These are phyloP conservation scores for Kodamaea fungicola DNA, from an alignment of 1,139 yeast genomes.

Conservation along the genomic window DNA sequence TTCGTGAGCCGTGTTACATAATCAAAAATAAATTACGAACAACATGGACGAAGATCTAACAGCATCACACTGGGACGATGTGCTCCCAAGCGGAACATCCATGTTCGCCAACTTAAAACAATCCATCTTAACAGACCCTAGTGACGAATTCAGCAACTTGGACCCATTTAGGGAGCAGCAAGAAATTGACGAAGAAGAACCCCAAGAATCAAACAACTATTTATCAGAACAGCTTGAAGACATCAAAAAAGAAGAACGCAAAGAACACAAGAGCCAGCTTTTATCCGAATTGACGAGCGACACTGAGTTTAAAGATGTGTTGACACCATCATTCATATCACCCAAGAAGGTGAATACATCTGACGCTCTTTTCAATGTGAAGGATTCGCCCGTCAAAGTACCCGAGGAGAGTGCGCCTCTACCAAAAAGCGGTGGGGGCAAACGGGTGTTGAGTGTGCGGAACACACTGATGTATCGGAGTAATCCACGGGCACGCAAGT, in stretches of 20 bases:
- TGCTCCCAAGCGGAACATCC: slow-evolving; percentile 12
- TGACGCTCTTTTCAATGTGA: slow-evolving; percentile 35
- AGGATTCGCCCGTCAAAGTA: slow-evolving; percentile 29
- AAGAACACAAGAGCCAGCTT: slow-evolving; percentile 34
- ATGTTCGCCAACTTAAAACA: slow-evolving; percentile 10
- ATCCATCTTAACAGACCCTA: slow-evolving; percentile 11
- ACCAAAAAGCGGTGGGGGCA: slow-evolving; percentile 2
- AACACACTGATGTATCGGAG: slow-evolving; percentile 9
- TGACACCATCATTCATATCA: slow-evolving; percentile 18
- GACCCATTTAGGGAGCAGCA: slow-evolving; percentile 17
- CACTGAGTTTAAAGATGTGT: slow-evolving; percentile 20
- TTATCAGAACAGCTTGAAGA: slow-evolving; percentile 31
- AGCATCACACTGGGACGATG: slow-evolving; percentile 29
- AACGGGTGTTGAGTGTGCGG: slow-evolving; percentile 7
- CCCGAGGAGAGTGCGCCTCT: slow-evolving; percentile 4
- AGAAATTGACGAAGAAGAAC: slow-evolving; percentile 17
- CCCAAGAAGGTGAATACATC: slow-evolving; percentile 17
- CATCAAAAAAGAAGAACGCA: slow-evolving; percentile 31
- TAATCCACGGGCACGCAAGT: slow-evolving; percentile 41
- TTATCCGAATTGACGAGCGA: slow-evolving; percentile 36
- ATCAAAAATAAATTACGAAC: not conserved
- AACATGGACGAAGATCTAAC: slow-evolving; percentile 25
- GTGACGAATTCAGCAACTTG: slow-evolving; percentile 27
- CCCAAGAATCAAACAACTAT: slow-evolving; percentile 2
- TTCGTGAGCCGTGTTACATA: not conserved